Evolutionary conservation across 139 green algal genomes (phyloP).

Genomic region (Coccomyxa sp.): DNA sequence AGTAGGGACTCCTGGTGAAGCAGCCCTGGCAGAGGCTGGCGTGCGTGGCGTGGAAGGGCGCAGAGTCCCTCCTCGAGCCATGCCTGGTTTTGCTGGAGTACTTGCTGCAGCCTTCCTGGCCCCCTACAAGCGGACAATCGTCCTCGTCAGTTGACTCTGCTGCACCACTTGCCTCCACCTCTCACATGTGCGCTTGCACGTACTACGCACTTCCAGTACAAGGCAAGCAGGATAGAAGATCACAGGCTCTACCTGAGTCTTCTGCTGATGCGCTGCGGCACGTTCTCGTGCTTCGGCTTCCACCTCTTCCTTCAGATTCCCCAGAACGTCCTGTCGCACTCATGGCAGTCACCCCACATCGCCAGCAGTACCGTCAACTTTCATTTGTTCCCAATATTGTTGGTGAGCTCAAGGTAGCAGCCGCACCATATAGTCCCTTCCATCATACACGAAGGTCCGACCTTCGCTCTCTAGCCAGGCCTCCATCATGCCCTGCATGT

Average conservation of each 20-base stretch:
- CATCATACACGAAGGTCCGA: constrained; percentile 41
- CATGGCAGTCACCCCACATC: background rate
- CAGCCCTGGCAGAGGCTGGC: too few relatives aligned
- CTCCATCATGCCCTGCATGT: constrained; percentile 14
- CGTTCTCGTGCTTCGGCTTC: background rate
- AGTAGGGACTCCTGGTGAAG: too few relatives aligned
- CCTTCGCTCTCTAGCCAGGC: constrained; percentile 42
- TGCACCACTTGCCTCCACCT: too few relatives aligned
- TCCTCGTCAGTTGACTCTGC: too few relatives aligned
- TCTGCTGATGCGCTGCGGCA: background rate
- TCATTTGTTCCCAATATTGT: background rate
- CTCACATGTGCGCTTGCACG: too few relatives aligned
- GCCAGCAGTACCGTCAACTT: background rate
- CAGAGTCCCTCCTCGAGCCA: too few relatives aligned
- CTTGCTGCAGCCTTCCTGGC: too few relatives aligned
- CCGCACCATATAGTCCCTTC: constrained; percentile 26
- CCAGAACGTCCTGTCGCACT: background rate
- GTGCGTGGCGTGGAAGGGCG: too few relatives aligned
- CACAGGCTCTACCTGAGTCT: background rate
- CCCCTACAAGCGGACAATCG: too few relatives aligned
- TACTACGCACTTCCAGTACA: too few relatives aligned
- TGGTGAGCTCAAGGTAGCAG: background rate
- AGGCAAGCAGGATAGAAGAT: too few relatives aligned
- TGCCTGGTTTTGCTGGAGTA: too few relatives aligned
- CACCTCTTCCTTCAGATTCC: background rate